A percentile compares a stretch with the other conserved stretches of the same genome.
Conservation (phyloP, 73 alveolate species). For the Urostyla sp. region DNA sequence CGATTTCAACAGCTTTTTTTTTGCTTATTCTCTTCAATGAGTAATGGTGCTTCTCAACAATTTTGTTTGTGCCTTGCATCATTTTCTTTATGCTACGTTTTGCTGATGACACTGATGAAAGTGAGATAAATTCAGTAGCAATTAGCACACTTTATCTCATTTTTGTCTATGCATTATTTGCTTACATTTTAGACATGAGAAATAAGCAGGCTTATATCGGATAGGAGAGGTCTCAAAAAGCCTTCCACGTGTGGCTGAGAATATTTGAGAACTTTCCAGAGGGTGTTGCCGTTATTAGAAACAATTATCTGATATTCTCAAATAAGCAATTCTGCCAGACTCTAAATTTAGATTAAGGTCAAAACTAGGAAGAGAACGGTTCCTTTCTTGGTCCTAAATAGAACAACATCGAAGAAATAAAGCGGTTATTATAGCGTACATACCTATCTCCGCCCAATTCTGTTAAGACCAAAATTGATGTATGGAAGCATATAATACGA, state of each 20-base stretch:
- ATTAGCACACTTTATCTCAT: neutral
- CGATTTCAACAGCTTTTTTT: slow-evolving; percentile 24
- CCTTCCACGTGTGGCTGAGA: slow-evolving; percentile 17
- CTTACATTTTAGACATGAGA: slow-evolving; percentile 18
- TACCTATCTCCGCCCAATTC: too few species aligned
- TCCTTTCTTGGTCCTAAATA: too few species aligned
- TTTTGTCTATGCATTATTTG: slow-evolving; percentile 30
- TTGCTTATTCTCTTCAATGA: slow-evolving; percentile 14
- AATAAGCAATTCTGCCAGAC: slow-evolving; percentile 3
- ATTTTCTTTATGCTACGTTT: neutral
- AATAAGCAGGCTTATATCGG: slow-evolving; percentile 30
- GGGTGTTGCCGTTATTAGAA: slow-evolving; percentile 31
- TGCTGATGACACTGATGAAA: slow-evolving; percentile 2
- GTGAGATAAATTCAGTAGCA: neutral
- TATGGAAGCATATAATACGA: too few species aligned
- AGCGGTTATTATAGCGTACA: neutral
- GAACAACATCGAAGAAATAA: neutral
- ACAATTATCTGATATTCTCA: slow-evolving; percentile 26
- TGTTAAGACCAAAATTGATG: too few species aligned
- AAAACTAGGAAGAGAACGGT: too few species aligned
- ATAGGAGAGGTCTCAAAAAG: slow-evolving; percentile 18
- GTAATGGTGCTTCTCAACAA: slow-evolving; percentile 34
- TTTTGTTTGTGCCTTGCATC: slow-evolving; percentile 2
- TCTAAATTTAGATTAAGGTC: neutral
- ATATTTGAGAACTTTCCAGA: slow-evolving; percentile 48